Conservation (phyloP, 371 early-diverging fungal genomes). For the Mucor mucedo region DNA sequence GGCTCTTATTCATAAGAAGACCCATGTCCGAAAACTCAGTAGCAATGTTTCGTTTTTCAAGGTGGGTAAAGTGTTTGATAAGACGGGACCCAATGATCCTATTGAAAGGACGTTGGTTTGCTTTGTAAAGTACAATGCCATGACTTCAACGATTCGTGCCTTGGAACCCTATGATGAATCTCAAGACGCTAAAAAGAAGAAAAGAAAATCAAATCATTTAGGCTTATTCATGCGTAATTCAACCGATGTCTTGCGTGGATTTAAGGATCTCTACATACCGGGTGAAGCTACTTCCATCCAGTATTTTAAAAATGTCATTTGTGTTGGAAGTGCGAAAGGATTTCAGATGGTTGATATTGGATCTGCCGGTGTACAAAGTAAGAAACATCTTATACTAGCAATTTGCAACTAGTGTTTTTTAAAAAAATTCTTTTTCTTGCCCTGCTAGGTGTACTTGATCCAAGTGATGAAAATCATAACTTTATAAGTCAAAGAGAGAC, state of each 20-base stretch:
- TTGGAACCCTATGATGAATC: slow-evolving; percentile 60
- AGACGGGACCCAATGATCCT: slow-evolving; percentile 15
- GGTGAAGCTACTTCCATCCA: slow-evolving; percentile 88
- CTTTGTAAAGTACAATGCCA: slow-evolving; percentile 70
- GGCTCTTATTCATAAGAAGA: neutral
- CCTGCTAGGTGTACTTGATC: slow-evolving; percentile 49
- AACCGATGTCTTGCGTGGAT: slow-evolving; percentile 61
- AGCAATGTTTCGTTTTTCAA: slow-evolving; percentile 90
- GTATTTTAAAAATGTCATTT: slow-evolving; percentile 83
- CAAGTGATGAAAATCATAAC: slow-evolving; percentile 44
- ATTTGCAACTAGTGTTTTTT: neutral
- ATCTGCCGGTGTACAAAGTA: slow-evolving; percentile 69
- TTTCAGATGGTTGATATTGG: slow-evolving; percentile 92
- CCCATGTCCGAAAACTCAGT: slow-evolving; percentile 68
- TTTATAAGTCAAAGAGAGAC: slow-evolving; percentile 24
- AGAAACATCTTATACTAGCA: too few relatives aligned
- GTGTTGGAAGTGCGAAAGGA: slow-evolving; percentile 92
- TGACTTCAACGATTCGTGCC: slow-evolving; percentile 77
- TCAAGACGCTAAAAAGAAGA: slow-evolving; percentile 49
- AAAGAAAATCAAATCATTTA: slow-evolving; percentile 43
- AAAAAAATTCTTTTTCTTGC: neutral
- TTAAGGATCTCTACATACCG: slow-evolving; percentile 92
- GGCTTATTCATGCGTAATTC: slow-evolving; percentile 55
- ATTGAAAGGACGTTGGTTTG: slow-evolving; percentile 74
- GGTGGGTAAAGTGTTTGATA: slow-evolving; percentile 72